A percentile compares a stretch with the other conserved stretches of the same genome.
Conservation (phyloP, 805 yeast genomes). For the Brettanomyces nanus region DNA sequence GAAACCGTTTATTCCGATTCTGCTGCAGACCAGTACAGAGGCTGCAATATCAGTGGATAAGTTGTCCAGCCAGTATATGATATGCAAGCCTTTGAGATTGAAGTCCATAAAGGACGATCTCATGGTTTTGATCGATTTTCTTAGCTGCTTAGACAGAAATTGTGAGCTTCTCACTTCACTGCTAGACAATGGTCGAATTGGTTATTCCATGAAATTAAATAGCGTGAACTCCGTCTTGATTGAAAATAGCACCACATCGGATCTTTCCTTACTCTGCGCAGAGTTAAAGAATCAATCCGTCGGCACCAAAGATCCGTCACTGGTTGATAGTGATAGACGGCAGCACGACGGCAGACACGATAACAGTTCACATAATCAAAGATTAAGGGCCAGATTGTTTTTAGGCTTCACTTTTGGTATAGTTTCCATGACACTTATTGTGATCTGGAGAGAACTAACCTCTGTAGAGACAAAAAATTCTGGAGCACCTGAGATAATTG, state of each 20-base stretch:
- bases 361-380: not conserved
- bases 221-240: constrained; percentile 19
- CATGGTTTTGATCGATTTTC: constrained; percentile 25
- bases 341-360: not conserved
- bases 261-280: not conserved
- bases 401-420: constrained; percentile 24
- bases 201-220: constrained; percentile 7
- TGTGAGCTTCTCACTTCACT: constrained; percentile 10
- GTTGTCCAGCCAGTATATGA: constrained; percentile 15
- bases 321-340: not conserved
- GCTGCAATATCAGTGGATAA: not conserved
- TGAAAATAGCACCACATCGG: constrained; percentile 6
- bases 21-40: constrained; percentile 3
- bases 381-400: constrained; percentile 12
- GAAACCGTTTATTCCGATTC: constrained; percentile 25
- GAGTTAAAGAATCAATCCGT: not conserved
- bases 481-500: not conserved
- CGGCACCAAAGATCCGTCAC: not conserved
- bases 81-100: constrained; percentile 27
- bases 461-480: not conserved
- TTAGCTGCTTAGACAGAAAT: constrained; percentile 18
- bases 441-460: constrained; percentile 20
- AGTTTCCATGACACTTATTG: constrained; percentile 21
- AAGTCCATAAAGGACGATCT: constrained; percentile 24
- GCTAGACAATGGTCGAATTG: constrained; percentile 6